Percentiles rank a stretch among this genome's conserved stretches.
These are phyloP conservation scores for Jaenimonas drosophilae DNA, from an alignment of 208 protist species.

Conservation along the genomic window DNA sequence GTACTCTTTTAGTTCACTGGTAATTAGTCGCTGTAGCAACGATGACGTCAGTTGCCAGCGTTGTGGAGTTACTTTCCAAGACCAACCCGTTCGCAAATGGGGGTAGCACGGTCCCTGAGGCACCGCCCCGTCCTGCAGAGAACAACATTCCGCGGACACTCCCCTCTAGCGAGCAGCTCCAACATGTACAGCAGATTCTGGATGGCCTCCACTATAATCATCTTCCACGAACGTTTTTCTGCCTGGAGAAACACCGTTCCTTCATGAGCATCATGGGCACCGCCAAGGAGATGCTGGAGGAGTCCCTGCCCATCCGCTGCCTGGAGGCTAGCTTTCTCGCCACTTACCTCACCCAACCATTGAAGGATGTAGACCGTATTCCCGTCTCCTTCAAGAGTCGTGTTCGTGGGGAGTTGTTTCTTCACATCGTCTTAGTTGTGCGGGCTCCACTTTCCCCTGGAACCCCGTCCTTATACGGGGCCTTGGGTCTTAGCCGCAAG, in stretches of 20 bases:
- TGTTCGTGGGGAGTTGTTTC: conserved; percentile 45
- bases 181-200: conserved; percentile 60
- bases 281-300: conserved; percentile 63
- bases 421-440: conserved; percentile 86
- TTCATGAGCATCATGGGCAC: conserved; percentile 78
- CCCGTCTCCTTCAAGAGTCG: conserved; percentile 82
- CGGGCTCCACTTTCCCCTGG: conserved; percentile 28
- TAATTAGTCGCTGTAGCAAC: too few species aligned
- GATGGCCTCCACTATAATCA: conserved; percentile 84
- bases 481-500: conserved; percentile 82
- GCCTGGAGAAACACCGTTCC: conserved; percentile 79
- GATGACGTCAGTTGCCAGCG: too few species aligned
- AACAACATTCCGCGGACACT: conserved; percentile 36
- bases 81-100: conserved; percentile 68
- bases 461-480: conserved; percentile 35
- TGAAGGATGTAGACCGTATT: conserved; percentile 74
- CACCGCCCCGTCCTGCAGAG: conserved; percentile 58
- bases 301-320: conserved; percentile 87
- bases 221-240: conserved; percentile 86
- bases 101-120: conserved; percentile 31
- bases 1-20: too few species aligned
- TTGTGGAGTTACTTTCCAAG: conserved; percentile 56
- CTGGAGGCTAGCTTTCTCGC: conserved; percentile 87
- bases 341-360: conserved; percentile 65
- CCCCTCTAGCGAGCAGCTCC: conserved; percentile 39